phyloP scores from a whole-genome alignment of 805 yeast genomes.

The Peterozyma toletana region DNA sequence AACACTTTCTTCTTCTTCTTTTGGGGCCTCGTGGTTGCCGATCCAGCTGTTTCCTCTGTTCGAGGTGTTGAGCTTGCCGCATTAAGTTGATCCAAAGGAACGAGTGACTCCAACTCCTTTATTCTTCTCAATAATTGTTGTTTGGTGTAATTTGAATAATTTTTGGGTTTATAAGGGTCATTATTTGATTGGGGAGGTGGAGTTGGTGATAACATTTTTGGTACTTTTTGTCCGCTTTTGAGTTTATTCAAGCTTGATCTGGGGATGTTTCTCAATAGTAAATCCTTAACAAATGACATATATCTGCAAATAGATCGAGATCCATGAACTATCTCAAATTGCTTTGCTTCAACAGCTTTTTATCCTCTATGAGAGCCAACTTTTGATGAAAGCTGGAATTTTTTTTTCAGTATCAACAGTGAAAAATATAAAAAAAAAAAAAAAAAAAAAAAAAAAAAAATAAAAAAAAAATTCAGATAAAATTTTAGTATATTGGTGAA shows the following conservation, averaged over 20 bases:
- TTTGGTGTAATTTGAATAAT: slow-evolving; percentile 58
- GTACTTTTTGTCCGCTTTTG: no score
- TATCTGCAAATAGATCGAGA: no score
- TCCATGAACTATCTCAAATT: no score
- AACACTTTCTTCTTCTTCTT: slow-evolving; percentile 34
- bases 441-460: background rate
- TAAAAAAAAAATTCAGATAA: background rate
- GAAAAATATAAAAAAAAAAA: no score
- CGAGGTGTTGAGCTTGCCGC: background rate
- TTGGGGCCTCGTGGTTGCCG: slow-evolving; percentile 5
- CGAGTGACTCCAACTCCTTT: slow-evolving; percentile 34
- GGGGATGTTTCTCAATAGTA: no score
- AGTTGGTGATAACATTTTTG: no score
- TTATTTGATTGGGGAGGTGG: background rate
- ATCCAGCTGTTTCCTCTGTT: background rate
- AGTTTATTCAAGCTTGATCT: no score
- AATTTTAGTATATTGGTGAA: background rate
- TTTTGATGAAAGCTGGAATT: no score
- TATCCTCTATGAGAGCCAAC: no score
- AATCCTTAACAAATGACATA: no score
- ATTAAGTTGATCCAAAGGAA: background rate
- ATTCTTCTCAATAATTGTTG: slow-evolving; percentile 56
- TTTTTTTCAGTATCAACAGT: no score
- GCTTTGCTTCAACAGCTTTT: no score
- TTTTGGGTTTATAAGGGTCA: slow-evolving; percentile 7